Evolutionary conservation across 192 early-diverging fungal species (phyloP).

Genomic region (Gorgonomyces haynaldii): DNA sequence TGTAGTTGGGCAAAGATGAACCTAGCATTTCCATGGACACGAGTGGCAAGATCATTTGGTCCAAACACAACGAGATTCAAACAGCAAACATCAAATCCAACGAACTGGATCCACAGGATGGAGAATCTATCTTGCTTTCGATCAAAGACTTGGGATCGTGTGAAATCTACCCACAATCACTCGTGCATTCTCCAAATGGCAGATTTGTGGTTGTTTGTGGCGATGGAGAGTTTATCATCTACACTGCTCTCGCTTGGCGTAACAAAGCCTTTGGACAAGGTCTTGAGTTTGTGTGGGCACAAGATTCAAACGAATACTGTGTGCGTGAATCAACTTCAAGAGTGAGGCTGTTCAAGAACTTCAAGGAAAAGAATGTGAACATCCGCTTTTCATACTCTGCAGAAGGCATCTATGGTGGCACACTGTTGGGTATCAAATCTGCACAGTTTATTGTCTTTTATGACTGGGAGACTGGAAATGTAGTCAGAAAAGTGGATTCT

Average conservation of each 20-base stretch:
- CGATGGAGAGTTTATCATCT: slow-evolving; percentile 99
- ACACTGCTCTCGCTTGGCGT: slow-evolving; percentile 98
- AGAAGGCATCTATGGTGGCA: slow-evolving; percentile 91
- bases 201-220: slow-evolving; percentile 96
- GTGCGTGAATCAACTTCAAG: slow-evolving; percentile 87
- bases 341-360: slow-evolving; percentile 84
- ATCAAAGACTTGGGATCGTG: slow-evolving; percentile 95
- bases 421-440: slow-evolving; percentile 76
- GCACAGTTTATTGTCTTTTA: slow-evolving; percentile 85
- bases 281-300: slow-evolving; percentile 94
- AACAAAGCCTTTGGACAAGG: slow-evolving; percentile 97
- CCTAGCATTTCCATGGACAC: slow-evolving; percentile 95
- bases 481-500: slow-evolving; percentile 90
- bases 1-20: slow-evolving; percentile 78
- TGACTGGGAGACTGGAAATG: slow-evolving; percentile 90
- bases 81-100: slow-evolving; percentile 88
- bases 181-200: slow-evolving; percentile 88
- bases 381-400: slow-evolving; percentile 55
- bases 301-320: slow-evolving; percentile 87
- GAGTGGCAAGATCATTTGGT: slow-evolving; percentile 96
- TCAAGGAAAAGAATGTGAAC: slow-evolving; percentile 84
- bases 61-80: slow-evolving; percentile 90
- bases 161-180: slow-evolving; percentile 90
- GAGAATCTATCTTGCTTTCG: slow-evolving; percentile 72
- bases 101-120: slow-evolving; percentile 76